phyloP scores from a whole-genome alignment of 2,329 filamentous ascomycete species.

The Xylaria sp. region DNA sequence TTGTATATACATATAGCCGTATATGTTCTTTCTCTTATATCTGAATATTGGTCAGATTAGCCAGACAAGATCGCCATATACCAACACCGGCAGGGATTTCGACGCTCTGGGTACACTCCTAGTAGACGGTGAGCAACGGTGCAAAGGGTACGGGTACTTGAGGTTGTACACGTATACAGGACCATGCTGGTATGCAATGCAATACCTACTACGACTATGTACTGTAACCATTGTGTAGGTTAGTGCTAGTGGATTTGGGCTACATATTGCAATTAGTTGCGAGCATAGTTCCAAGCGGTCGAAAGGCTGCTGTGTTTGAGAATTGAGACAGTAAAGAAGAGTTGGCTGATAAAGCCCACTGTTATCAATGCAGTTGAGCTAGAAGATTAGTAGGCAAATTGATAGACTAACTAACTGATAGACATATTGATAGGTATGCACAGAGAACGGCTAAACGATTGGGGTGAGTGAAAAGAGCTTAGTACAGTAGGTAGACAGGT shows the following conservation, averaged over 20 bases:
- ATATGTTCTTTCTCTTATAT: not conserved
- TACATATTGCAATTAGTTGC: slow-evolving; percentile 17
- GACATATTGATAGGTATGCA: not conserved
- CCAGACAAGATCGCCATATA: slow-evolving; percentile 26
- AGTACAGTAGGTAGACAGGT: not conserved
- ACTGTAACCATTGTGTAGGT: slow-evolving; percentile 17
- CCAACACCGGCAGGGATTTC: slow-evolving; percentile 28
- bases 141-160: slow-evolving; percentile 29
- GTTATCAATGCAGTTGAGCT: slow-evolving; percentile 3
- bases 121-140: slow-evolving; percentile 29
- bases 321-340: not conserved
- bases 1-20: not conserved
- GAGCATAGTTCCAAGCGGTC: slow-evolving; percentile 22
- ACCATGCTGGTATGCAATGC: slow-evolving; percentile 32
- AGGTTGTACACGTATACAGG: slow-evolving; percentile 34
- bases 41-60: slow-evolving; percentile 10
- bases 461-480: not conserved
- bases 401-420: not conserved
- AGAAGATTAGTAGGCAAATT: not conserved
- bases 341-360: not conserved
- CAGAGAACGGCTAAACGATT: not conserved
- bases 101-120: not conserved
- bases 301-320: not conserved
- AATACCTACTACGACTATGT: slow-evolving; percentile 26
- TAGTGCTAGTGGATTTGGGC: slow-evolving; percentile 9